Evolutionary conservation across 1,284 basidiomycete species (phyloP), one percentile per base, ranked within the genome.

Genomic region (Megacollybia platyphylla): DNA sequence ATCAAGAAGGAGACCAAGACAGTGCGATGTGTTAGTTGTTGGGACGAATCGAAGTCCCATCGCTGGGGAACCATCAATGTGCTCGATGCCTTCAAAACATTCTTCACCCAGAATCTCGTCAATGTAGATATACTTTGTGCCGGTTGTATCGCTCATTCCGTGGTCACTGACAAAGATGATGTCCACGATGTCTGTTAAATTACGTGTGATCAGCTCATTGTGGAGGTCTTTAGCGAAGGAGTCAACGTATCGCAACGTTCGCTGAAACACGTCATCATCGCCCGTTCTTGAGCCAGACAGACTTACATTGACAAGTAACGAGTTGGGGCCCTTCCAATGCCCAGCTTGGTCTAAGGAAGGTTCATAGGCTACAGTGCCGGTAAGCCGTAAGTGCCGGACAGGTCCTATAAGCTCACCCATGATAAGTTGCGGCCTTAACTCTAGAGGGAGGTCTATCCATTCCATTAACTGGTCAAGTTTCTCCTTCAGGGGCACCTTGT

Each of bases 151-250:
- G 0, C 80, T 83, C 91, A 96, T 94, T 3, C 91, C 92, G 55
- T 96, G 91, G 59, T 96, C 92, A 46, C 82, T 87, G 41, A 96
- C 87, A 52, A 93, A 89, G 20, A 94, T 71, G 24, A 96, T 68
- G 57, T 96, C 87, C 26, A 93, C 82, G 24, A 94, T 83, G 30
- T 84, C 73, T 1, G 75, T 77, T 27, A 93, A 66, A 53, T 91
- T 87, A 2, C 91, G 75, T n/a, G 65, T 61, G 26, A 69, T 69
- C 27, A 94, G 62, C 1, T 72, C 67, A 2, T 62, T 58, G 46
- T 83, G 75, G 9, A 96, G 61, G 39, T 78, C 64, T 44, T 71
- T 76, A 1, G 88, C 79, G 52, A 93, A 93, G 7, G 55, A 54
- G 55, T 97, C 91, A 1, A 93, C 77, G 41, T 73, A 51, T 11